Base-by-base conservation (phyloP, 164 flowering plant genomes). In the Berberis vulgaris region DNA sequence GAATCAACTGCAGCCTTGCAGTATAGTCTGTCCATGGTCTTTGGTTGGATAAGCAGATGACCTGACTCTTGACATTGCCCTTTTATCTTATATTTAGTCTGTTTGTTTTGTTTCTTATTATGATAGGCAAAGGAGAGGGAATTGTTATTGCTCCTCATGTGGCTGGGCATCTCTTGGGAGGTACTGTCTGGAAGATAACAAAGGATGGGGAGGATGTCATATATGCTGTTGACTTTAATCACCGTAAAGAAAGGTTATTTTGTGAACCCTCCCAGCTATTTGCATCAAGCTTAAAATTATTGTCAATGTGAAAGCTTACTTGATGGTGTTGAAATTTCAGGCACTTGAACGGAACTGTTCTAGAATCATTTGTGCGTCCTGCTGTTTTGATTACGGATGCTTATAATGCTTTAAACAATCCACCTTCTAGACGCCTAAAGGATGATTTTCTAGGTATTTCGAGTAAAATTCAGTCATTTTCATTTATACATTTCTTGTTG, bases 381-480 rank as follows among this genome's bases (percentile, higher is more conserved):
- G 96, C 98, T 73, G 98, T 94, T 73, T 74, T 94, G 38, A 94
- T 94, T 63, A 94, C 96, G 39, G 98, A 94, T 87, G 96, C 98
- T 40, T 91, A 86, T 70, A 90, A 91, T 83, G 96, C 97, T 64
- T 72, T 94, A 66, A 91, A 79, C 69, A 90, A 81, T 80, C 97
- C 87, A 74, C 91, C 87, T 62, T 64, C 87, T 47, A 81, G 84
- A 67, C 88, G 86, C 43, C 95, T 87, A 80, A 81, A 86, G 75
- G 98, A 94, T 71, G 85, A 83, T 61, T 87, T 94, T 75, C 57
- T 85, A 71, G 97, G 98, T 93, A 81, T 54, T 42, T 44, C 45
- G 45, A 10, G n/a, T 52, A 4, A 53, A 11, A 44, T 43, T 43
- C n/a, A 52, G 50, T 47, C 11, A 3, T 2, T 4, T 52, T 11